Percentiles rank a stretch among this genome's conserved stretches.
These are phyloP conservation scores for Coniochaeta prunicola DNA, from an alignment of 2,329 filamentous ascomycete genomes.

Conservation along the genomic window DNA sequence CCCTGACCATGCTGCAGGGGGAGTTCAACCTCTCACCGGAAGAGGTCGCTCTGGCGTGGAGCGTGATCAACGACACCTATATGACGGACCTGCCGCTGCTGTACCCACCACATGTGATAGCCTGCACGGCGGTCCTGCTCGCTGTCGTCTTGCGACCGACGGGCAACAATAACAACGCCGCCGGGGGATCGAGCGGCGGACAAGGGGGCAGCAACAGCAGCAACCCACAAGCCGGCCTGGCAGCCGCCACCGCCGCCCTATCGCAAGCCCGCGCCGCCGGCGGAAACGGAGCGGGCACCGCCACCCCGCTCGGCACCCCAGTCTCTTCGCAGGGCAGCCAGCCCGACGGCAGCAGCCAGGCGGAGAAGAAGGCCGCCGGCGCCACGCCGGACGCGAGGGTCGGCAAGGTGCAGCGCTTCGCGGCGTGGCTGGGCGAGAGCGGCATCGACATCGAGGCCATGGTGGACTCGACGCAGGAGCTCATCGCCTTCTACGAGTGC, in stretches of 20 bases:
- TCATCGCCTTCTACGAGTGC: slow-evolving; percentile 80
- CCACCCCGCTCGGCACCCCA: not conserved
- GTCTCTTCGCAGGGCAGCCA: slow-evolving; percentile 5
- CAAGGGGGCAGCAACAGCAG: slow-evolving; percentile 10
- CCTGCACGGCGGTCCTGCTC: slow-evolving; percentile 78
- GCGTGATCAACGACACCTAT: slow-evolving; percentile 85
- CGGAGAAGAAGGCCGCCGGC: slow-evolving; percentile 31
- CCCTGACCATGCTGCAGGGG: slow-evolving; percentile 61
- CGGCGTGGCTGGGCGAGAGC: slow-evolving; percentile 80
- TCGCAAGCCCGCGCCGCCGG: slow-evolving; percentile 26
- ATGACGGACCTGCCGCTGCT: slow-evolving; percentile 86
- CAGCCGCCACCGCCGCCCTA: slow-evolving; percentile 40
- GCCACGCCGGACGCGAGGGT: slow-evolving; percentile 45
- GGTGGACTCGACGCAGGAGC: slow-evolving; percentile 84
- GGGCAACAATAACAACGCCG: slow-evolving; percentile 4
- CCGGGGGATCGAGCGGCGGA: slow-evolving; percentile 7
- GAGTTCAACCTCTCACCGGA: slow-evolving; percentile 69
- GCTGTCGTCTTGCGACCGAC: slow-evolving; percentile 74
- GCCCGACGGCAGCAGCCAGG: slow-evolving; percentile 10
- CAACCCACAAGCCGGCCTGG: slow-evolving; percentile 29
- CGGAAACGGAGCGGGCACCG: not conserved
- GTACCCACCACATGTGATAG: slow-evolving; percentile 78
- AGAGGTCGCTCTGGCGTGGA: slow-evolving; percentile 70
- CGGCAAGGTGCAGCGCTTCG: slow-evolving; percentile 57
- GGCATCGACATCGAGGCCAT: slow-evolving; percentile 77